Conservation (phyloP, 148 eudicot genomes). For the Polygonum aviculare region DNA sequence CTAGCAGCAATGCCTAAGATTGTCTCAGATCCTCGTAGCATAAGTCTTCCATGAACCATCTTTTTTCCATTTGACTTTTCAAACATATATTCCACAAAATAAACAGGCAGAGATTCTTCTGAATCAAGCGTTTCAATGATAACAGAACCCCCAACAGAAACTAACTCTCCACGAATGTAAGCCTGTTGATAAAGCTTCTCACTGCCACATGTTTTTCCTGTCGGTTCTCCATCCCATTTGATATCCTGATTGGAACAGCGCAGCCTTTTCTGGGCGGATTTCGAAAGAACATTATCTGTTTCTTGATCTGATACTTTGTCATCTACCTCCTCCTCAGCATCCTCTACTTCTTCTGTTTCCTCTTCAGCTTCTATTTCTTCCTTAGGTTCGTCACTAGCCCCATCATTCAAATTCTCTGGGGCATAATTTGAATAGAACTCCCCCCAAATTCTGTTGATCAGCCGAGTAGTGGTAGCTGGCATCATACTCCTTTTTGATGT, state of each 20-base stretch:
- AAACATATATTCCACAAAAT: conserved; percentile 89
- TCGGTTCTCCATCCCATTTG: conserved; percentile 59
- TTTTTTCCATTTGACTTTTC: conserved; percentile 52
- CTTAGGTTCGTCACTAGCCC: conserved; percentile 21
- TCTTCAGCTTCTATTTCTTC: conserved; percentile 64
- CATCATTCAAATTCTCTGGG: conserved; percentile 58
- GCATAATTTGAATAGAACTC: conserved; percentile 78
- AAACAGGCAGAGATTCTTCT: conserved; percentile 38
- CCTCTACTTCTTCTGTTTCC: conserved; percentile 46
- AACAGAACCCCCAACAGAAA: conserved; percentile 58
- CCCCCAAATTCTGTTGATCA: conserved; percentile 96
- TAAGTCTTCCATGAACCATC: conserved; percentile 70
- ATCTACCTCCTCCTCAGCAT: conserved; percentile 36
- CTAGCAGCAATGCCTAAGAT: conserved; percentile 69
- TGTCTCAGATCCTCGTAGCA: conserved; percentile 69
- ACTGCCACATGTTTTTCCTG: conserved; percentile 30
- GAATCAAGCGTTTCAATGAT: conserved; percentile 43
- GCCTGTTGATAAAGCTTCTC: conserved; percentile 51
- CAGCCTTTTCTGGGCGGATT: conserved; percentile 31
- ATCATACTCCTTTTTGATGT: conserved; percentile 71
- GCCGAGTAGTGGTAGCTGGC: conserved; percentile 89
- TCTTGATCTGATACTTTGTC: conserved; percentile 19
- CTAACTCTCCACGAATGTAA: conserved; percentile 40
- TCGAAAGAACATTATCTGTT: conserved; percentile 21
- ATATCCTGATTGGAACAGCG: conserved; percentile 29